Base-by-base conservation (phyloP, 177 flowering plant genomes). In the Tripterygium wilfordii region DNA sequence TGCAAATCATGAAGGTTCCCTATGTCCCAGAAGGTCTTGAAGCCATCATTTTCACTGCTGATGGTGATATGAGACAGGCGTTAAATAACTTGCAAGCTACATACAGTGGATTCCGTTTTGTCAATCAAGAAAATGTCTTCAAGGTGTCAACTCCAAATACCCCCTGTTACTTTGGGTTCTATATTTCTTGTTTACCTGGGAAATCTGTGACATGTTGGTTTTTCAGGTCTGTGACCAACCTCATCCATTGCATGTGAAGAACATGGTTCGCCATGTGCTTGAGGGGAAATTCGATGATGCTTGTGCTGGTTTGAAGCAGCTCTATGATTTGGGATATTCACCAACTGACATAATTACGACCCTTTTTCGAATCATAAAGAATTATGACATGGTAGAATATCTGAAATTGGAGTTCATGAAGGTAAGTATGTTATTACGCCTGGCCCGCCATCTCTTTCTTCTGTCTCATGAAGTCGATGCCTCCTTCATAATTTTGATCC, bases 51-150 rank as follows among this genome's bases (percentile, higher is more conserved):
- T 92, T 92, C 63, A 92, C 97, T 37, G 96, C 97, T 66, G 99
- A 92, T 79, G 97, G 99, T 49, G 99, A 92, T 57, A 92, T 92
- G 97, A 79, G 99, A 61, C 99, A 92, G 64, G 99, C 96, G 20
- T 67, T 92, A 66, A 92, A 92, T 46, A 92, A 92, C 67, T 69
- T 92, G 77, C 98, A 92, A 69, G 98, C 98, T 14, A 92, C 96
- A 25, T 63, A 43, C 57, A 88, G 96, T 58, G 98, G 98, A 38
- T 92, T 92, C 58, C 89, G 87, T 21, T 89, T 92, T 70, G 86
- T 92, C 68, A 89, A 81, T 79, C 96, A 84, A 53, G 96, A 89
- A 57, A 92, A 89, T 62, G 99, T 92, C 25, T 92, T 92, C 72
- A 92, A 92, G 97, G 99, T 85, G 43, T 59, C 6, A 23, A 32